These are phyloP conservation scores for Heliamphora pulchella DNA, from an alignment of 179 eudicot genomes.

Conservation along the genomic window DNA sequence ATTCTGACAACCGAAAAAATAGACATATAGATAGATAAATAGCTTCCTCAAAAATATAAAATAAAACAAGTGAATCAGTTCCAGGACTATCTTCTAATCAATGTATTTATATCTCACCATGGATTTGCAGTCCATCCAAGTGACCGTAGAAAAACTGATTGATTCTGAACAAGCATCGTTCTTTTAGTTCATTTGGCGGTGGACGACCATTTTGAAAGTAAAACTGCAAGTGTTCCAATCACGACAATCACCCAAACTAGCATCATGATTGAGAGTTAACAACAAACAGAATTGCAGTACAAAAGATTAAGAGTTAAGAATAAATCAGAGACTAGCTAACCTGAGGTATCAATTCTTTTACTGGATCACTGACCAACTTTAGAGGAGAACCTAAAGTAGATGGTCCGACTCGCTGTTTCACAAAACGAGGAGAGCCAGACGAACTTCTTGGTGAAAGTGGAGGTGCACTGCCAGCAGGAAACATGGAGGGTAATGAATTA, in stretches of 20 bases:
- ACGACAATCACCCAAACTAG: conserved; percentile 9
- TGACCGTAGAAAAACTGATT: conserved; percentile 92
- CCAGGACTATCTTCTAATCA: background rate
- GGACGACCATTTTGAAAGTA: conserved; percentile 91
- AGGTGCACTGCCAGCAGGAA: conserved; percentile 92
- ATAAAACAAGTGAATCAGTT: background rate
- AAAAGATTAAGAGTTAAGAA: background rate
- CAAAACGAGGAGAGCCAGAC: conserved; percentile 83
- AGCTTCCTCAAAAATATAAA: background rate
- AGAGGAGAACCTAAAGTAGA: conserved; percentile 74
- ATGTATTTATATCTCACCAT: conserved; percentile 48
- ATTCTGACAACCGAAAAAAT: conserved; percentile 40
- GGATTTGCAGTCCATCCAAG: conserved; percentile 70
- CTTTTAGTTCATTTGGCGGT: conserved; percentile 80
- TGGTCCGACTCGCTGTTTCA: conserved; percentile 69
- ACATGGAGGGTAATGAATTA: conserved; percentile 82
- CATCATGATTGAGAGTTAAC: background rate
- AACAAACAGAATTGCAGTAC: background rate
- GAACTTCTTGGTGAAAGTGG: conserved; percentile 98
- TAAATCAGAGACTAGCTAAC: conserved; percentile 22
- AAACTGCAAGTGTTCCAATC: conserved; percentile 36
- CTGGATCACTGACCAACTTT: conserved; percentile 70
- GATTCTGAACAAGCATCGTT: conserved; percentile 72
- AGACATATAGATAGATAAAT: background rate
- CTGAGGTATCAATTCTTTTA: conserved; percentile 87